Conservation (phyloP, 1,284 basidiomycete genomes). For the Cutaneotrichosporon curvatum region DNA sequence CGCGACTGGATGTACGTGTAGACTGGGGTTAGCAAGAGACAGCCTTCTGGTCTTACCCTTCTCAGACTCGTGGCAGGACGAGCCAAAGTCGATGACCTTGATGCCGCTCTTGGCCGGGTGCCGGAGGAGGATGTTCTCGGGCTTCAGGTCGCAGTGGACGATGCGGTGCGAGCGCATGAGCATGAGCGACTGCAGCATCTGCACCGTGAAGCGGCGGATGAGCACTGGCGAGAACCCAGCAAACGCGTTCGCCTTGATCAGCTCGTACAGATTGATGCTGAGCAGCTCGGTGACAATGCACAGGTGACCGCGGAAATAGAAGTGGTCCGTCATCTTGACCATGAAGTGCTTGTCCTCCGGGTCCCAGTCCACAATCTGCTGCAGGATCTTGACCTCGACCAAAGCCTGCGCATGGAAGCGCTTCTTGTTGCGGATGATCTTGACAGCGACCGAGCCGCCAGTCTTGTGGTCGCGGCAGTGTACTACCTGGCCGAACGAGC, state of each 20-base stretch:
- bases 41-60: slow-evolving; percentile 68
- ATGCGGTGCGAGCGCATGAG: slow-evolving; percentile 95
- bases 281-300: slow-evolving; percentile 98
- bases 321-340: slow-evolving; percentile 97
- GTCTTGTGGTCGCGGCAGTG: slow-evolving; percentile 94
- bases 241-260: slow-evolving; percentile 98
- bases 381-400: slow-evolving; percentile 97
- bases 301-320: slow-evolving; percentile 94
- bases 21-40: slow-evolving; percentile 55
- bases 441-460: slow-evolving; percentile 94
- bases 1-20: slow-evolving; percentile 99
- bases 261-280: slow-evolving; percentile 97
- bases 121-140: slow-evolving; percentile 93
- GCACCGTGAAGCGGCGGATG: slow-evolving; percentile 91
- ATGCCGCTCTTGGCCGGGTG: slow-evolving; percentile 95
- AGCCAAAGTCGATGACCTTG: slow-evolving; percentile 99
- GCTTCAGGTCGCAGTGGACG: slow-evolving; percentile 99
- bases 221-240: slow-evolving; percentile 91
- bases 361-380: slow-evolving; percentile 96
- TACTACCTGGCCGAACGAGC: slow-evolving; percentile 96
- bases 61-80: slow-evolving; percentile 96
- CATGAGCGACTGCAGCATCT: slow-evolving; percentile 84
- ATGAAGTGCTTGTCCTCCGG: slow-evolving; percentile 93
- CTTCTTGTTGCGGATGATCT: slow-evolving; percentile 99
- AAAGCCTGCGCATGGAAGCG: slow-evolving; percentile 97